Evolutionary conservation across 2,329 filamentous ascomycete genomes (phyloP).

Genomic region (Helminthosporium solani): DNA sequence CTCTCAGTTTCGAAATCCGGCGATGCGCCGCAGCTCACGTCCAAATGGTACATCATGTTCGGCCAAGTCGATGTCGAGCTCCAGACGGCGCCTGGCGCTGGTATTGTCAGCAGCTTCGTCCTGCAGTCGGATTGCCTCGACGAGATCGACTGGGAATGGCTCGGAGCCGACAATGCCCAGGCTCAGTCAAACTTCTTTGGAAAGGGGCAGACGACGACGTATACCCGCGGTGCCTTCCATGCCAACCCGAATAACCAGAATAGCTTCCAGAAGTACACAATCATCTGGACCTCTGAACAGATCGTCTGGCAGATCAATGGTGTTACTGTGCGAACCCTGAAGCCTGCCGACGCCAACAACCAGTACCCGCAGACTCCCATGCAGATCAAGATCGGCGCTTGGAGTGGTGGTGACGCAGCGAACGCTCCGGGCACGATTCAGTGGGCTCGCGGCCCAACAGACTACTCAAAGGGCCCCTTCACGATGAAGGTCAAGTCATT

Average conservation of each 20-base stretch:
- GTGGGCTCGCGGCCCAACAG: slow-evolving; percentile 84
- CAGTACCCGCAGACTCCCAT: slow-evolving; percentile 96
- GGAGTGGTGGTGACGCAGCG: slow-evolving; percentile 83
- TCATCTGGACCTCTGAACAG: slow-evolving; percentile 86
- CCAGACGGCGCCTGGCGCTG: slow-evolving; percentile 82
- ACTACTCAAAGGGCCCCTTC: slow-evolving; percentile 82
- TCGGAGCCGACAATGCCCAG: slow-evolving; percentile 72
- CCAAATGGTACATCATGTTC: slow-evolving; percentile 99
- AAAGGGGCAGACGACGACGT: slow-evolving; percentile 81
- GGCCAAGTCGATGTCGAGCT: slow-evolving; percentile 83
- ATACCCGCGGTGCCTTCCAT: slow-evolving; percentile 85
- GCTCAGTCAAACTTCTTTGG: slow-evolving; percentile 98
- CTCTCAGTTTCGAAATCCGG: slow-evolving; percentile 79
- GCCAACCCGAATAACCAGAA: slow-evolving; percentile 67
- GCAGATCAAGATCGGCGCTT: slow-evolving; percentile 88
- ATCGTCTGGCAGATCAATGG: slow-evolving; percentile 87
- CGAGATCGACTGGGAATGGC: slow-evolving; percentile 97
- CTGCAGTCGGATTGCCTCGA: slow-evolving; percentile 89
- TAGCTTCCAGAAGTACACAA: slow-evolving; percentile 78
- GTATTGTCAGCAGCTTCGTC: slow-evolving; percentile 91
- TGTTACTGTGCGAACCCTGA: slow-evolving; percentile 73
- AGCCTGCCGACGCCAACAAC: slow-evolving; percentile 64
- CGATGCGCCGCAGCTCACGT: slow-evolving; percentile 81
- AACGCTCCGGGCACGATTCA: slow-evolving; percentile 81
- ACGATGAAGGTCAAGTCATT: slow-evolving; percentile 79